Base-by-base conservation (phyloP, 306 rosid species). In the Inga leiocalycina region DNA sequence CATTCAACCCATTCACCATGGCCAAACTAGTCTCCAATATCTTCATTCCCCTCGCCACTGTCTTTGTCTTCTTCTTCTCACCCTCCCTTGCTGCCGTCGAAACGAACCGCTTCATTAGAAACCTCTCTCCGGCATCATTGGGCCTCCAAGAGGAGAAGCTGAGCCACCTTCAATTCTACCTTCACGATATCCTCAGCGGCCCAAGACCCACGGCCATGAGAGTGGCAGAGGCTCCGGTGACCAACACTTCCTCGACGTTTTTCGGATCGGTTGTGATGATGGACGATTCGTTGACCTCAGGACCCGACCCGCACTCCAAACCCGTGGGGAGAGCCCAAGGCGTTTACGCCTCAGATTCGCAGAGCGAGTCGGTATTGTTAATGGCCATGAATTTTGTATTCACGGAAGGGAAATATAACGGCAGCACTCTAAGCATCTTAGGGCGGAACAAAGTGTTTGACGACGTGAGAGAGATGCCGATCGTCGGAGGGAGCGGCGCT, bases 401-500 rank as follows among this genome's bases (percentile, higher is more conserved):
- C 69, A 59, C 52, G 4, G 74, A 81, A 32, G 89, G 91, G 1
- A 76, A 88, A 66, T 84, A 75, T 20, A 81, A 81, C 37, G 88
- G 91, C 11, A 88, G 91, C 85, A 78, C 81, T 5, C 70, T 88
- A 11, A 81, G 74, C 64, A n/a, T 88, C 45, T 41, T 88, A 43
- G 91, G 91, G 15, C 86, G 84, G 52, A 84, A 86, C 86, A 5
- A 52, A 10, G 78, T 69, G 22, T n/a, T 45, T 10, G 65, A 71
- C 61, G 67, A 37, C 5, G 83, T 88, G 46, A 75, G 88, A 49
- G 88, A 86, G 86, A 81, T 88, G 86, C 81, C 88, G 11, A 70
- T 88, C 7, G 84, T 86, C 1, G 89, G 89, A 4, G 89, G 91
- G 2, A 88, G 87, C 0, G 93, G 93, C 17, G 70, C 77, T 39